Evolutionary conservation across 2,329 filamentous ascomycete genomes (phyloP), one percentile per base, ranked within the genome.

Genomic region (Sporothrix globosa): DNA sequence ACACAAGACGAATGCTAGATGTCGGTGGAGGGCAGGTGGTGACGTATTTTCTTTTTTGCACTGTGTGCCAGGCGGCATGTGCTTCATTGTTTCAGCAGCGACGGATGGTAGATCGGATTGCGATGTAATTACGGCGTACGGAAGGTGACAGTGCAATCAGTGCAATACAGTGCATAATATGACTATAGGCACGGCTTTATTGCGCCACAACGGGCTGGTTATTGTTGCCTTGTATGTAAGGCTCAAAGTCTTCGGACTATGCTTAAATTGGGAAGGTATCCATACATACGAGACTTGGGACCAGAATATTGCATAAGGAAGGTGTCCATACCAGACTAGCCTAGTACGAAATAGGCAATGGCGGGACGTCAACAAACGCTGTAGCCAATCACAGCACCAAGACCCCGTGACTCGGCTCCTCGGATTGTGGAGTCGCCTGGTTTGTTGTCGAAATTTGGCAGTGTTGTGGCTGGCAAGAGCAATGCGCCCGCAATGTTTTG

Each of bases 401-500:
- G 41, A 50, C 21, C 70, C 67, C 67, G 70, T 71, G 70, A 71
- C 70, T 69, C 60, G 67, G 44, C 67, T 21, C 24, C 19, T 67
- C 58, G 46, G 67, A 58, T 67, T 71, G 61, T 61, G 69, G 69
- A 17, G 69, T 30, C 19, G 7, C 17, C 7, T 24, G 41, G 19
- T 70, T 67, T 70, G 69, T 70, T 71, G 41, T 69, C 46, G 67
- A 67, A 46, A 67, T 34, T 67, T 67, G 65, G 65, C 48, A 24
- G 48, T 67, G 66, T 69, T 71, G 61, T 71, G 70, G 67, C 70
- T 71, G 70, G 67, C 69, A 68, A 66, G 70, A 71, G 52, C 66
- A 71, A 66, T 66, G 58, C 56, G 58, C 50, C 54, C 58, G 69
- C 54, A 70, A 63, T 68, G 71, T 73, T 73, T 72, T 74, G 71